Conservation (phyloP, 306 rosid genomes). For the Quercus parvula region DNA sequence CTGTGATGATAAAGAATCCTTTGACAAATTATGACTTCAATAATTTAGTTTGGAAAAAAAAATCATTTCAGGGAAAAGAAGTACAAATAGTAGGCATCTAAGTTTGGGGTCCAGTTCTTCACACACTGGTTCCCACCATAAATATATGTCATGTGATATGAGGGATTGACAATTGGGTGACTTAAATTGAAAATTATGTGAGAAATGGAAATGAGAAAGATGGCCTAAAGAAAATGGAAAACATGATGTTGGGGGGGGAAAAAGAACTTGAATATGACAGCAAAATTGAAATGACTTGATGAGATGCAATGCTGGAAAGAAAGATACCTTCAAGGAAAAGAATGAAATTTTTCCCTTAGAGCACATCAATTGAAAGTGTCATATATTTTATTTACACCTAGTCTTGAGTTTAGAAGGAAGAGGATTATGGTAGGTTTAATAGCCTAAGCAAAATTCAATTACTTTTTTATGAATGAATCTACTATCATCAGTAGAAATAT, state of each 20-base stretch:
- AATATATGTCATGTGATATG: neutral
- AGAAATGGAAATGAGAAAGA: conserved; percentile 16
- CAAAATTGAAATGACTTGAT: too few relatives aligned
- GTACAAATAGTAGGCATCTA: neutral
- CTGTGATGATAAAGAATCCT: neutral
- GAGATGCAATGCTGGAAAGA: conserved; percentile 10
- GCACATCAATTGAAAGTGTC: too few relatives aligned
- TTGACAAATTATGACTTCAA: neutral
- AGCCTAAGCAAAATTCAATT: too few relatives aligned
- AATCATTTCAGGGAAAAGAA: neutral
- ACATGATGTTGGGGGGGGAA: neutral
- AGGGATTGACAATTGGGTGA: neutral
- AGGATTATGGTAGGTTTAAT: too few relatives aligned
- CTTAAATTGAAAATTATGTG: neutral
- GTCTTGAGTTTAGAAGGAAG: too few relatives aligned
- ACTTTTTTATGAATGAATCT: too few relatives aligned
- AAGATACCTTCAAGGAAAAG: neutral
- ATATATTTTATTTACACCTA: too few relatives aligned
- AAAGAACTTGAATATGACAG: neutral
- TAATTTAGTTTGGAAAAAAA: neutral
- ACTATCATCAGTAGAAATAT: too few relatives aligned
- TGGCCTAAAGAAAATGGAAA: conserved; percentile 2
- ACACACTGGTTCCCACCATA: neutral
- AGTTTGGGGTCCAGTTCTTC: neutral
- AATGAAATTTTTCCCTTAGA: neutral